Base-by-base conservation (phyloP, 805 yeast genomes). In the Suhomyces emberorum region DNA sequence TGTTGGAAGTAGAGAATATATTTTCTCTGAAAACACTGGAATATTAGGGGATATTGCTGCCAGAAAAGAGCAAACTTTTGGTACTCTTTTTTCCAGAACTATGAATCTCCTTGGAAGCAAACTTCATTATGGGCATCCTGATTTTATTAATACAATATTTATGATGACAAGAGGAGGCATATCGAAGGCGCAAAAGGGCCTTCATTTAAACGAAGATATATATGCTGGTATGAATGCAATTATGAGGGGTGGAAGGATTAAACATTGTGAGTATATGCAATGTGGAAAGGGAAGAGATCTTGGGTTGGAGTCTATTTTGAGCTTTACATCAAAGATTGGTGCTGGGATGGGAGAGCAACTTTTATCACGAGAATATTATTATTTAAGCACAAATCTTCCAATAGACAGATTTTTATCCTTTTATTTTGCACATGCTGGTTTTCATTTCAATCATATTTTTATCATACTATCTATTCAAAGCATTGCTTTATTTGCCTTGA, bases 261-360 rank as follows among this genome's bases (percentile, higher is more conserved):
- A 83, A 52, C 93, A 85, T 52, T 81, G 87, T 56, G 95, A 85
- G 56, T 85, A 83, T 58, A 73, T 77, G 46, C 95, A 85, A 52
- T 85, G 95, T 63, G 95, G 95, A 41, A 85, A 85, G 57, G 95
- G 95, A 28, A 70, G 95, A 56, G 93, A 85, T 65, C 70, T 85
- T 52, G 93, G 95, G 3, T 84, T 85, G 59, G 85, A 87, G 3
- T 83, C 93, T 2, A 84, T 85, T 52, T 71, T 83, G 59, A 84
- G 83, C 57, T 85, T 85, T 61, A 83, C 86, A 4, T 81, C 91
- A 15, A 85, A 85, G 53, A 84, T 85, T 58, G 95, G 95, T 31
- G 87, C 93, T 37, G 95, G 93, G 41, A 85, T 85, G 95, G 91
- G 93, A 32, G 95, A 85, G 52, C 95, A 85, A 54, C 79, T 83